Percentiles rank a stretch among this genome's conserved stretches.
Evolutionary conservation across 1,284 basidiomycete genomes (phyloP).

Genomic region (Cutaneotrichosporon spelunceum): DNA sequence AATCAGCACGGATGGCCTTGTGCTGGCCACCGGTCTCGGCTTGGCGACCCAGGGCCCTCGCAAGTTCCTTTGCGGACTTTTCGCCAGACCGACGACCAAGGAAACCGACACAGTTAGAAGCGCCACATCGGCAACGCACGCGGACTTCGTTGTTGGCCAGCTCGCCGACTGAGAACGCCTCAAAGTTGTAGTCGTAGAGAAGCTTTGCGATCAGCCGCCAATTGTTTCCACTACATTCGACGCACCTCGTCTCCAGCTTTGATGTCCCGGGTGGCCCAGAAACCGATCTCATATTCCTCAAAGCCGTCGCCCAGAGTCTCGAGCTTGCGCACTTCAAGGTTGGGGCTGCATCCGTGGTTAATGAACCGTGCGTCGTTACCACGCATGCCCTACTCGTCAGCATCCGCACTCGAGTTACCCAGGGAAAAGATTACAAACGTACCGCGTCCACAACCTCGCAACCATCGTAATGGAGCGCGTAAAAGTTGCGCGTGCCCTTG

Average conservation of each 20-base stretch:
- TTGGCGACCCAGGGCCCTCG: constrained; percentile 22
- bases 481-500: constrained; percentile 48
- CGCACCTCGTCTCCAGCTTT: constrained; percentile 52
- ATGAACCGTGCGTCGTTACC: constrained; percentile 55
- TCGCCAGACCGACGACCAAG: constrained; percentile 45
- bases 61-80: constrained; percentile 30
- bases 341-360: constrained; percentile 53
- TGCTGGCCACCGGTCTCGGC: background rate
- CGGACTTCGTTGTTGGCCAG: constrained; percentile 33
- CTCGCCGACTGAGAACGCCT: constrained; percentile 37
- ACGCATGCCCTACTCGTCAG: constrained; percentile 42
- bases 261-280: constrained; percentile 53
- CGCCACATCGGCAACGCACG: constrained; percentile 50
- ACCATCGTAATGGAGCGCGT: constrained; percentile 53
- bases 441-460: constrained; percentile 55
- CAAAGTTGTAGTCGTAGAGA: constrained; percentile 53
- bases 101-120: constrained; percentile 47
- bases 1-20: background rate
- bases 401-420: background rate
- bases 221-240: background rate
- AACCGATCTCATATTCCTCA: constrained; percentile 54
- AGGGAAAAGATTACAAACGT: background rate
- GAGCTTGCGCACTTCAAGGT: constrained; percentile 51
- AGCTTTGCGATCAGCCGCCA: constrained; percentile 24
- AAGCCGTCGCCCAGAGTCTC: constrained; percentile 45